Conservation (phyloP, 1,284 basidiomycete species). For the Mycena sp. region DNA sequence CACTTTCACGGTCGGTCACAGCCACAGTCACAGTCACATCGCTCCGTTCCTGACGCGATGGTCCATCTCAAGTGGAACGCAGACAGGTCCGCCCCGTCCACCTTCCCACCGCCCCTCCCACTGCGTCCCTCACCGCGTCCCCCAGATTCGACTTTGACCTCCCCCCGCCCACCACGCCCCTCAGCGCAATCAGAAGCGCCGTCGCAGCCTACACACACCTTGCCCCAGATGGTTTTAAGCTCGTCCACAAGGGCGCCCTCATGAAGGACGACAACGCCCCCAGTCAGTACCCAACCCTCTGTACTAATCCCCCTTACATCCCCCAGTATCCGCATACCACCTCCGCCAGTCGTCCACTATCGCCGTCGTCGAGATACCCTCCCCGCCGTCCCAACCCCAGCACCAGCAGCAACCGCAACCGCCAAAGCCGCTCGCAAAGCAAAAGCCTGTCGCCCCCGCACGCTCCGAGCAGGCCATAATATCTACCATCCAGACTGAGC, state of each 20-base stretch:
- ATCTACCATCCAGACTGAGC: conserved; percentile 65
- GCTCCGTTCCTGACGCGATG: conserved; percentile 35
- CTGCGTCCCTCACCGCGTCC: not conserved
- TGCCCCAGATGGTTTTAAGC: conserved; percentile 70
- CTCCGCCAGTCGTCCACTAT: conserved; percentile 70
- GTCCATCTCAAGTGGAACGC: conserved; percentile 72
- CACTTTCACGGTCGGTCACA: not conserved
- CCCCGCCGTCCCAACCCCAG: conserved; percentile 32
- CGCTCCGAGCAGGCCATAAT: conserved; percentile 65
- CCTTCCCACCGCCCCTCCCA: not conserved
- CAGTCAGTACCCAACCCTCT: conserved; percentile 52
- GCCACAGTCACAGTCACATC: not conserved
- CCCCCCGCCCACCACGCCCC: conserved; percentile 62
- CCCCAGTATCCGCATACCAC: conserved; percentile 71
- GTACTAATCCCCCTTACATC: not conserved
- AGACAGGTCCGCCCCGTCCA: conserved; percentile 25
- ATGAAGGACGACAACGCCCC: conserved; percentile 80
- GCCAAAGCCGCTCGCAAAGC: conserved; percentile 31
- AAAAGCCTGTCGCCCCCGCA: conserved; percentile 14
- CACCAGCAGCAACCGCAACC: conserved; percentile 27
- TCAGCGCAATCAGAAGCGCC: conserved; percentile 61
- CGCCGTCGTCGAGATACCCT: conserved; percentile 60
- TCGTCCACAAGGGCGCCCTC: conserved; percentile 81
- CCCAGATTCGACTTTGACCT: conserved; percentile 54
- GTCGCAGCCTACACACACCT: conserved; percentile 75